Evolutionary conservation across 345 rosid genomes (phyloP), one percentile per base, ranked within the genome.

Genomic region (Conringia planisiliqua): DNA sequence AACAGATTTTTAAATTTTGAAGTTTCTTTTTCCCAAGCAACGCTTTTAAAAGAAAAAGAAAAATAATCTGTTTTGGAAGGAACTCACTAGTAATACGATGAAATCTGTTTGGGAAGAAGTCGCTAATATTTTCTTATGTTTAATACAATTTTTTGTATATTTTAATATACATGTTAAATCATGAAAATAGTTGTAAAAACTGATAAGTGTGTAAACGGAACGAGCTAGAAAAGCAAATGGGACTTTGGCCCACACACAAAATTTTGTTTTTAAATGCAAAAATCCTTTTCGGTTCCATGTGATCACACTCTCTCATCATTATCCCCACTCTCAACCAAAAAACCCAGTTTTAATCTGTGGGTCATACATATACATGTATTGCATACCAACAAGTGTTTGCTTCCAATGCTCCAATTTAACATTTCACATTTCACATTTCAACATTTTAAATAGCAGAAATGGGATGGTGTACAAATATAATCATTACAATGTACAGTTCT

Each of bases 251-350:
- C 62, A 56, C 62, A 32, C 1, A 8, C 6, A 13, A 24, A 30
- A 30, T n/a, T 32, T 56, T 56, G 20, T 27, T 20, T 54, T 13
- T 14, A 30, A 52, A 14, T 36, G 62, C 62, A 51, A 32, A 22
- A 44, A 32, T 57, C 40, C 40, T 32, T 57, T 57, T 4, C 24
- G 62, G 40, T 54, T 57, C 40, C 62, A 57, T 57, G 62, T 57
- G 62, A 57, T 57, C 62, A 57, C 62, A 57, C 62, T 16, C 62
- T 57, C 62, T 57, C 40, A 57, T 57, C 40, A 57, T 57, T 57
- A 57, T 33, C 62, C 62, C 62, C 62, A 57, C 40, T 57, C 20
- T 56, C 40, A 54, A 26, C 1, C 3, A 52, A 27, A 54, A 12
- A 26, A 54, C 27, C 7, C 35, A 27, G 35, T 54, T 12, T 16